Percentiles rank a stretch among this genome's conserved stretches.
Evolutionary conservation across 78 protist genomes (phyloP).

Genomic region (Cavenderia fasciculata): DNA sequence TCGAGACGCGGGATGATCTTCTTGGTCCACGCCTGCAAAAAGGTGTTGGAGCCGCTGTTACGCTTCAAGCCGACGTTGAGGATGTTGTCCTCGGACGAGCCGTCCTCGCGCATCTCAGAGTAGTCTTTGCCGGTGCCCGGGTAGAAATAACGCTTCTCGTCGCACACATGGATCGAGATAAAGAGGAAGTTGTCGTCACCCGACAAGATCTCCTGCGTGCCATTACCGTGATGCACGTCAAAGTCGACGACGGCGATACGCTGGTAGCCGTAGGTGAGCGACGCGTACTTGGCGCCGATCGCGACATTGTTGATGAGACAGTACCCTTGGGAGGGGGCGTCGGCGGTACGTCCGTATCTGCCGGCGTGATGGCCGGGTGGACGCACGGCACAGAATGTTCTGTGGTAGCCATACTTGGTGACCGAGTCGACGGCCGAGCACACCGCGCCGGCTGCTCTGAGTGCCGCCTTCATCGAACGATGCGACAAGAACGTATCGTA

Average conservation of each 20-base stretch:
- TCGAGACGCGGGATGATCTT: constrained; percentile 72
- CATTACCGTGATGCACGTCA: constrained; percentile 91
- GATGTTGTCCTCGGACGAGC: constrained; percentile 53
- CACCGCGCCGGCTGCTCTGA: constrained; percentile 82
- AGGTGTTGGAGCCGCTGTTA: constrained; percentile 44
- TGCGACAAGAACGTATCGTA: constrained; percentile 80
- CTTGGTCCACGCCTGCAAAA: constrained; percentile 55
- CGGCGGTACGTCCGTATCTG: constrained; percentile 52
- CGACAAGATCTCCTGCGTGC: constrained; percentile 82
- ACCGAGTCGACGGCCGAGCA: constrained; percentile 81
- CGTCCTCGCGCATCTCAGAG: constrained; percentile 33
- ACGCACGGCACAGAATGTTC: constrained; percentile 84
- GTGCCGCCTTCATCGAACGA: constrained; percentile 76
- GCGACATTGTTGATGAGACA: constrained; percentile 89
- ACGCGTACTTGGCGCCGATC: constrained; percentile 85
- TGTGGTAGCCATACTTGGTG: constrained; percentile 9
- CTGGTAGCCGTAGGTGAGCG: neutral
- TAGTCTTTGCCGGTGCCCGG: constrained; percentile 80
- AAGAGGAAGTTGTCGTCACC: constrained; percentile 81
- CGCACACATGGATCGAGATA: constrained; percentile 83
- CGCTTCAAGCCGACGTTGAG: constrained; percentile 64
- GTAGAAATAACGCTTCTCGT: constrained; percentile 64
- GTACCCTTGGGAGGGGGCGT: constrained; percentile 85
- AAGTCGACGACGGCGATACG: constrained; percentile 86
- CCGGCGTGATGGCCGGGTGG: constrained; percentile 93